Conservation (phyloP, 257 asterid species). For the Ophiorrhiza pumila region DNA sequence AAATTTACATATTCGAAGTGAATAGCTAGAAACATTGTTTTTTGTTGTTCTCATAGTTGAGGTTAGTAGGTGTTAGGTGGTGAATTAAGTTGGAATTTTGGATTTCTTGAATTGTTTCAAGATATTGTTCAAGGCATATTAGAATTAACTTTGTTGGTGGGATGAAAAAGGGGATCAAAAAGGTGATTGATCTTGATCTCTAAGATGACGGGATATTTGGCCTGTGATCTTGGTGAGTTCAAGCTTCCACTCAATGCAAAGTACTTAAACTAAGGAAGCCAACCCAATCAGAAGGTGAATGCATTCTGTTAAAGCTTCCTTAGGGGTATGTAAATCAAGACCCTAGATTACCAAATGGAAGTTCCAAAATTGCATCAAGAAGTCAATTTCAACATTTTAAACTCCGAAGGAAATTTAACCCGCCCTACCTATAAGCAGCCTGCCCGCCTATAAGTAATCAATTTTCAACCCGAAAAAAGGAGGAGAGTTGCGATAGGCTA, state of each 20-base stretch:
- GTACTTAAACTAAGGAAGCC: background rate
- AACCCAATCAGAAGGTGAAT: constrained; percentile 1
- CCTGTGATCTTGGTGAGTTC: background rate
- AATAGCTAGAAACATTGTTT: background rate
- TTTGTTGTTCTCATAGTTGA: background rate
- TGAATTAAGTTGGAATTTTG: background rate
- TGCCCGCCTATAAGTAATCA: too few species aligned
- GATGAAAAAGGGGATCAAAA: background rate
- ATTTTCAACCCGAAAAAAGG: too few species aligned
- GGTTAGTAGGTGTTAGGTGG: background rate
- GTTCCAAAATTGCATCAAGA: background rate
- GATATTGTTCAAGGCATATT: background rate
- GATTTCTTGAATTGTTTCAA: background rate
- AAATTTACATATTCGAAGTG: background rate
- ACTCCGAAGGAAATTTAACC: background rate
- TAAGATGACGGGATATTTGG: too few species aligned
- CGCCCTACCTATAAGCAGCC: too few species aligned
- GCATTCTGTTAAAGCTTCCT: background rate
- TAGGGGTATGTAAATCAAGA: background rate
- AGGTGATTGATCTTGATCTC: too few species aligned
- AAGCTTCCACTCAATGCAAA: background rate
- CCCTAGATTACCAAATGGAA: background rate
- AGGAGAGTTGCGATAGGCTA: too few species aligned
- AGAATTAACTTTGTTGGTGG: background rate
- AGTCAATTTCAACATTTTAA: background rate